Base-by-base conservation (phyloP, 164 flowering plant genomes). In the Annona cherimola region DNA sequence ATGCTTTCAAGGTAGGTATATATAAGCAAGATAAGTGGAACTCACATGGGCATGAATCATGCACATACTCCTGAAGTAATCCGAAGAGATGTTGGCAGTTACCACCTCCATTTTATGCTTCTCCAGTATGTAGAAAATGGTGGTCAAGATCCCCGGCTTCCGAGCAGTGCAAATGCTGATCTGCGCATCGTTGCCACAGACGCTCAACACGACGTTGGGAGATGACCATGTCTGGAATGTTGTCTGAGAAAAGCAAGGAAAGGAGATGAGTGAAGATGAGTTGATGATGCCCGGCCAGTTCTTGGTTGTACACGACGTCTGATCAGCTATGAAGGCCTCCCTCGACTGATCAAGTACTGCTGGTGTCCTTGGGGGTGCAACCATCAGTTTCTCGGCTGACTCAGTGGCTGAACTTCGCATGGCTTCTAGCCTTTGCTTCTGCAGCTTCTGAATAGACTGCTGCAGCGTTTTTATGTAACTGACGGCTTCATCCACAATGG, bases 401-500 rank as follows among this genome's bases (percentile, higher is more conserved):
- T 68, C 70, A 1, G 39, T 57, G 2, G 73, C 46, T 0, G 76
- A 69, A 0, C 79, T 74, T 45, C 83, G 80, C 39, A 82, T 79
- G 83, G 69, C 84, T 67, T 94, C 91, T 20, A 73, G 81, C 84
- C 83, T 92, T 68, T 80, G 80, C 26, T 84, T 86, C 66, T 94
- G 78, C 4, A 94, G 89, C 45, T 74, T 84, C 26, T 84, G 83
- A 61, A 90, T 82, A 2, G 85, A 77, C 4, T 72, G 70, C 69
- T 89, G 81, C 43, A 94, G 87, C 74, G 76, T 79, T 81, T 81
- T 82, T 59, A 92, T 92, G 85, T 88, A 86, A 75, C 67, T 87
- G 63, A 90, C 88, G 61, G 97, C 94, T 84, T 92, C 96, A 75
- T 92, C 96, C 3, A 94, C 97, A 42, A 94, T 84, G 72, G 91